phyloP scores from a whole-genome alignment of 129 eudicot species.

The Helianthus annuus region DNA sequence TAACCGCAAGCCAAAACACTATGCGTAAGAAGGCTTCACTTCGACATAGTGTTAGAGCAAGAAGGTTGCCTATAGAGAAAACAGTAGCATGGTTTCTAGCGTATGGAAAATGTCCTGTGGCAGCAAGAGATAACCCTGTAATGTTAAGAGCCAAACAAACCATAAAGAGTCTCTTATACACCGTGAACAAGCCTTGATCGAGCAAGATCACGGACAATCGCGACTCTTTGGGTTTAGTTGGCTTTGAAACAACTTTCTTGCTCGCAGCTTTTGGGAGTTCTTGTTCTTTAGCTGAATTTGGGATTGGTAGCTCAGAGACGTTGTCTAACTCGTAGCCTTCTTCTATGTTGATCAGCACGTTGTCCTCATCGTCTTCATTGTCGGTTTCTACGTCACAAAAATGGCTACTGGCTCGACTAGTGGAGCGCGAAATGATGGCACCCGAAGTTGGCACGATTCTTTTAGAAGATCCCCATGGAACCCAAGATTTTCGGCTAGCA shows the following conservation, averaged over 20 bases:
- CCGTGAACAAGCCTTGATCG: slow-evolving; percentile 79
- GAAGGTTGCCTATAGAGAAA: slow-evolving; percentile 59
- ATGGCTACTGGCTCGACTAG: slow-evolving; percentile 63
- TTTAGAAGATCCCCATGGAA: slow-evolving; percentile 51
- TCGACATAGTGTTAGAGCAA: slow-evolving; percentile 60
- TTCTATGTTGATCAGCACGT: slow-evolving; percentile 42
- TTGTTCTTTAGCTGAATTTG: slow-evolving; percentile 15
- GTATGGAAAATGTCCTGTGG: slow-evolving; percentile 47
- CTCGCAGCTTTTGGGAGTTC: slow-evolving; percentile 26
- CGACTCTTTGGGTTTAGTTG: slow-evolving; percentile 34
- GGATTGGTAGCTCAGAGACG: not conserved
- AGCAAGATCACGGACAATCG: slow-evolving; percentile 66
- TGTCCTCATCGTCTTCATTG: slow-evolving; percentile 33
- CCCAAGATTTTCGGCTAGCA: slow-evolving; percentile 37
- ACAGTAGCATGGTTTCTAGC: slow-evolving; percentile 56
- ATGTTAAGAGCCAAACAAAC: slow-evolving; percentile 51
- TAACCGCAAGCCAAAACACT: slow-evolving; percentile 67
- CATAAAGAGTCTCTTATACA: slow-evolving; percentile 58
- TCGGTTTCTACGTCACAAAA: slow-evolving; percentile 60
- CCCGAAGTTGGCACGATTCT: slow-evolving; percentile 43
- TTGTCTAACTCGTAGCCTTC: slow-evolving; percentile 41
- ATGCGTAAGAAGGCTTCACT: slow-evolving; percentile 63
- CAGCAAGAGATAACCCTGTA: slow-evolving; percentile 54
- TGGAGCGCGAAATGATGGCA: slow-evolving; percentile 27
- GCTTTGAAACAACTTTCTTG: slow-evolving; percentile 25